phyloP scores from a whole-genome alignment of 495 filamentous ascomycete genomes.

The Aspergillus ellipticus region DNA sequence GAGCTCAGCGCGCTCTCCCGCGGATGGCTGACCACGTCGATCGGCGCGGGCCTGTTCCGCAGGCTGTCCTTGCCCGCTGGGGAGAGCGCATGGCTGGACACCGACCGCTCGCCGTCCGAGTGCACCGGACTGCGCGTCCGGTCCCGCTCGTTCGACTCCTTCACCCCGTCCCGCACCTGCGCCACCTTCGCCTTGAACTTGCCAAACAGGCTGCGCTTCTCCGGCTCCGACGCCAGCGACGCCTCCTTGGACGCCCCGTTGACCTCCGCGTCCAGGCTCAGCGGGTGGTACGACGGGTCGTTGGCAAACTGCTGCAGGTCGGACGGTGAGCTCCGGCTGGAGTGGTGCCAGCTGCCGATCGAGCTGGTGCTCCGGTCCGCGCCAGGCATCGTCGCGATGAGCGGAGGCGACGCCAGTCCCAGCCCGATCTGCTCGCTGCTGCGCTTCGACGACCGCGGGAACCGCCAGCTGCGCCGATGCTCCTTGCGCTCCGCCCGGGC shows the following conservation, averaged over 20 bases:
- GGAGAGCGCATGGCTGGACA: slow-evolving; percentile 26
- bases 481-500: slow-evolving; percentile 61
- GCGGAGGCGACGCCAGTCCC: slow-evolving; percentile 46
- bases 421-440: slow-evolving; percentile 50
- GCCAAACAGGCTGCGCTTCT: slow-evolving; percentile 68
- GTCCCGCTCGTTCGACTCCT: slow-evolving; percentile 54
- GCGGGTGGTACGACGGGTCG: slow-evolving; percentile 39
- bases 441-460: slow-evolving; percentile 55
- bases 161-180: slow-evolving; percentile 66
- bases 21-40: slow-evolving; percentile 24
- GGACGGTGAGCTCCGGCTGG: slow-evolving; percentile 26
- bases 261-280: slow-evolving; percentile 36
- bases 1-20: slow-evolving; percentile 25
- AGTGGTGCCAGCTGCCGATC: slow-evolving; percentile 54
- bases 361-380: slow-evolving; percentile 69
- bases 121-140: slow-evolving; percentile 48
- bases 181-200: slow-evolving; percentile 84
- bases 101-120: slow-evolving; percentile 28
- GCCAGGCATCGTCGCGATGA: slow-evolving; percentile 56
- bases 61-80: slow-evolving; percentile 16
- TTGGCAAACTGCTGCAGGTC: slow-evolving; percentile 28
- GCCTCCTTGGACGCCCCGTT: slow-evolving; percentile 28
- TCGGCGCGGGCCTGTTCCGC: slow-evolving; percentile 21
- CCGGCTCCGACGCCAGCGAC: slow-evolving; percentile 44
- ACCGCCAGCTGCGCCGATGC: slow-evolving; percentile 62